These are phyloP conservation scores for Cadophora luteo-olivacea DNA, from an alignment of 2,329 filamentous ascomycete species.

Conservation along the genomic window DNA sequence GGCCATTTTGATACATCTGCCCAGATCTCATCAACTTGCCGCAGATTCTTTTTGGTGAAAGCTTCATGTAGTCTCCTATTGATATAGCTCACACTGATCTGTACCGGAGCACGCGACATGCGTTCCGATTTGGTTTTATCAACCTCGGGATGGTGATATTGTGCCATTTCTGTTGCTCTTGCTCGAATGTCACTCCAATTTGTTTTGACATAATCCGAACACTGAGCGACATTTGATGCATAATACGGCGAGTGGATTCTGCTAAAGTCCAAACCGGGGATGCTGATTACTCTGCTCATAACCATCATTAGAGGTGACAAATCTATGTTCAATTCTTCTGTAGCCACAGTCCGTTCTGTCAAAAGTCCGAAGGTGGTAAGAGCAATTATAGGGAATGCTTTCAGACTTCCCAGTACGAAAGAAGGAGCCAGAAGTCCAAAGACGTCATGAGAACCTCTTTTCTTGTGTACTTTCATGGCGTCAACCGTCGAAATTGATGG, in stretches of 20 bases:
- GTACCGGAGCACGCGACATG: background rate
- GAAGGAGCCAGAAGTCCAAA: conserved; percentile 37
- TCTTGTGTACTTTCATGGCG: conserved; percentile 23
- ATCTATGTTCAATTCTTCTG: conserved; percentile 18
- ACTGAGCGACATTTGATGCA: background rate
- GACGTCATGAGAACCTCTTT: conserved; percentile 24
- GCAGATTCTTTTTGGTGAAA: conserved; percentile 33
- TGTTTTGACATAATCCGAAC: conserved; percentile 33
- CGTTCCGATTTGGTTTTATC: conserved; percentile 4
- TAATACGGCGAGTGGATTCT: conserved; percentile 11
- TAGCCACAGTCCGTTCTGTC: conserved; percentile 12
- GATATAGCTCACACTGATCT: conserved; percentile 20
- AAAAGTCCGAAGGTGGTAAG: conserved; percentile 41
- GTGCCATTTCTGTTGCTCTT: conserved; percentile 14
- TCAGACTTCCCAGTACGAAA: conserved; percentile 27
- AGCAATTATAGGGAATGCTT: conserved; percentile 35
- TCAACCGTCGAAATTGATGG: conserved; percentile 28
- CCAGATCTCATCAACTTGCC: conserved; percentile 38
- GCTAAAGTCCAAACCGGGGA: conserved; percentile 23
- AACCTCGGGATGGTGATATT: background rate
- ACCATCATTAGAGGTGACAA: conserved; percentile 9
- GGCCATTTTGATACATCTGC: conserved; percentile 36
- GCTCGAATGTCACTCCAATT: conserved; percentile 31
- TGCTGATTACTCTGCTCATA: conserved; percentile 25
- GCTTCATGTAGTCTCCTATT: conserved; percentile 37